Conservation (phyloP, 345 rosid genomes). For the Aegle marmelos region DNA sequence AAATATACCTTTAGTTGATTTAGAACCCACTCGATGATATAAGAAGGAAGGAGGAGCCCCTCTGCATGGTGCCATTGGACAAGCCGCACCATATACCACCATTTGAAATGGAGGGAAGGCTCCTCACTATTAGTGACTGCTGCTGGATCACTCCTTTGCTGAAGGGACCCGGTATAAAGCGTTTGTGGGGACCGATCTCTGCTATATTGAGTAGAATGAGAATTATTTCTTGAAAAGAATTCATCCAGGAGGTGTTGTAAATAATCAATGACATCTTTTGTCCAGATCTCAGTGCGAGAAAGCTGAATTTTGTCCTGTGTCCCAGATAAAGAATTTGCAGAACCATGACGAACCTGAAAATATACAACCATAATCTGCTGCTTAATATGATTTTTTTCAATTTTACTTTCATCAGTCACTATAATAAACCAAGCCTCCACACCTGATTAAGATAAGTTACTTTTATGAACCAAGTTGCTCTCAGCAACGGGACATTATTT, state of each 20-base stretch:
- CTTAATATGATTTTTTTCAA: not conserved
- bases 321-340: slow-evolving; percentile 63
- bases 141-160: slow-evolving; percentile 49
- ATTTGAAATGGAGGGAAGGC: slow-evolving; percentile 78
- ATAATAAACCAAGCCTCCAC: slow-evolving; percentile 3
- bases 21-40: slow-evolving; percentile 93
- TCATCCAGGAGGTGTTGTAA: slow-evolving; percentile 85
- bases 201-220: slow-evolving; percentile 54
- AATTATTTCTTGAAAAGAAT: slow-evolving; percentile 53
- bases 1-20: slow-evolving; percentile 69
- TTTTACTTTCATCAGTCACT: not conserved
- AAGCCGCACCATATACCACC: slow-evolving; percentile 95
- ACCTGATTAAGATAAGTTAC: slow-evolving; percentile 98
- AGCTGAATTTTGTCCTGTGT: slow-evolving; percentile 56
- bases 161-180: slow-evolving; percentile 63
- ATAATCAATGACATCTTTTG: slow-evolving; percentile 91
- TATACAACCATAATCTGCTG: slow-evolving; percentile 23
- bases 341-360: slow-evolving; percentile 76
- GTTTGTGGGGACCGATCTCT: slow-evolving; percentile 70
- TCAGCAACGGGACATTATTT: slow-evolving; percentile 89
- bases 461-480: slow-evolving; percentile 98
- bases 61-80: slow-evolving; percentile 93
- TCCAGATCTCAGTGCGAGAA: slow-evolving; percentile 87
- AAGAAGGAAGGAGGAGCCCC: slow-evolving; percentile 86
- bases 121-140: slow-evolving; percentile 68